phyloP scores from a whole-genome alignment of 2,329 filamentous ascomycete species.

The Ceratocystis papillata region DNA sequence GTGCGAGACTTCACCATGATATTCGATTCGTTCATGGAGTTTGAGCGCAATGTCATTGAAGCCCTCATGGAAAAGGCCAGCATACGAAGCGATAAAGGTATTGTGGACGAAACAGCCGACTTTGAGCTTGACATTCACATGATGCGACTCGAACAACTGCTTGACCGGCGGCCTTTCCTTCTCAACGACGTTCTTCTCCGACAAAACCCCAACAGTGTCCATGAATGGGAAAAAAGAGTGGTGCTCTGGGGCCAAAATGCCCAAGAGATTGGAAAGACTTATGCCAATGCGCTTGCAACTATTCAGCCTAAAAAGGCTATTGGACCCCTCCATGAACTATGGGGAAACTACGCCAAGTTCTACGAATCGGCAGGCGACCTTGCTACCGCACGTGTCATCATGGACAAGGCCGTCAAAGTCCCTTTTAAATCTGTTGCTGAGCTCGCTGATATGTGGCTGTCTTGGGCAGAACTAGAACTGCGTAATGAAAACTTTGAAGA shows the following conservation, averaged over 20 bases:
- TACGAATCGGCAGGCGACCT: conserved; percentile 84
- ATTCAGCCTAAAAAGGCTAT: conserved; percentile 90
- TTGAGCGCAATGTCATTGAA: conserved; percentile 90
- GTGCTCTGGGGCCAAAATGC: conserved; percentile 91
- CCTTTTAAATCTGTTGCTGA: conserved; percentile 97
- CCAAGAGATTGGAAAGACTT: conserved; percentile 81
- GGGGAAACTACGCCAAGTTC: conserved; percentile 94
- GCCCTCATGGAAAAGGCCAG: conserved; percentile 83
- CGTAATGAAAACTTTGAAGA: conserved; percentile 92
- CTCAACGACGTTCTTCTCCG: conserved; percentile 90
- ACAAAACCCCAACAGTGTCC: conserved; percentile 92
- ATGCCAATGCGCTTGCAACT: conserved; percentile 84
- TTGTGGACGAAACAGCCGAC: conserved; percentile 71
- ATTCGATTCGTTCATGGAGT: conserved; percentile 93
- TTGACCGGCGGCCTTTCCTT: conserved; percentile 92
- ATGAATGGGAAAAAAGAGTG: conserved; percentile 96
- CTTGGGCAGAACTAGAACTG: conserved; percentile 97
- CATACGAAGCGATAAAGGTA: conserved; percentile 64
- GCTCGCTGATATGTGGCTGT: conserved; percentile 95
- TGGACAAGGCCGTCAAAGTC: conserved; percentile 96
- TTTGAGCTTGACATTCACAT: conserved; percentile 93
- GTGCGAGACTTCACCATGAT: conserved; percentile 93
- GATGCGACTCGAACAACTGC: conserved; percentile 95
- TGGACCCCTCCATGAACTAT: conserved; percentile 86
- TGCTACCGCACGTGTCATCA: conserved; percentile 75